phyloP scores from a whole-genome alignment of 1,139 yeast species.

The Saccharomycopsis phalli region DNA sequence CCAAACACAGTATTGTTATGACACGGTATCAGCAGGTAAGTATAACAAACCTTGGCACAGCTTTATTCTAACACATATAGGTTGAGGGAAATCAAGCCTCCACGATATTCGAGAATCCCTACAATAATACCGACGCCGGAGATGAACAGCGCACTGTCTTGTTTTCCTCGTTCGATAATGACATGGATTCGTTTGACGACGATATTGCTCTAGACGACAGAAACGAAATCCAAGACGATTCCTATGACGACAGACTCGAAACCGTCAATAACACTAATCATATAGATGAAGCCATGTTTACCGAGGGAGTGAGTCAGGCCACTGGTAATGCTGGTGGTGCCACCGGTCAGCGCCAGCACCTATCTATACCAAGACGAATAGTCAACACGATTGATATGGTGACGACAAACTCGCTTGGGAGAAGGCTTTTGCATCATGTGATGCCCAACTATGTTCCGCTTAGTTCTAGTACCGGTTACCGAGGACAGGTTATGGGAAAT shows the following conservation, averaged over 20 bases:
- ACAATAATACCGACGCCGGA: constrained; percentile 5
- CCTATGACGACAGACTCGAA: constrained; percentile 1
- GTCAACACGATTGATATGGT: constrained; percentile 11
- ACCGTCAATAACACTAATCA: not conserved
- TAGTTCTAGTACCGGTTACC: constrained; percentile 6
- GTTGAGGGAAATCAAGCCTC: constrained; percentile 1
- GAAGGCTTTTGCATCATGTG: constrained; percentile 11
- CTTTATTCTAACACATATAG: not conserved
- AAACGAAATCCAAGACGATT: too few species aligned
- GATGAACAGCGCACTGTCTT: constrained; percentile 7
- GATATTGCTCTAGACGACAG: not conserved
- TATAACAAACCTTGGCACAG: constrained; percentile 1
- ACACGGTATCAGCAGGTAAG: constrained; percentile 14
- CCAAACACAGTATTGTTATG: too few species aligned
- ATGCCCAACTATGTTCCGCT: constrained; percentile 12
- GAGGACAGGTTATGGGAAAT: constrained; percentile 30
- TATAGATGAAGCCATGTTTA: constrained; percentile 10
- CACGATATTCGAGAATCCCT: constrained; percentile 15
- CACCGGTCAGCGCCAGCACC: not conserved
- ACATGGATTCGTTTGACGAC: constrained; percentile 8
- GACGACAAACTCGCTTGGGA: constrained; percentile 18
- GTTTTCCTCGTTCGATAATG: constrained; percentile 23
- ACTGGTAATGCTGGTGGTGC: constrained; percentile 3
- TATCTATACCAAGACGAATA: constrained; percentile 8
- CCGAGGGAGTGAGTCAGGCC: not conserved